Base-by-base conservation (phyloP, 2,329 filamentous ascomycete genomes). In the Penicillium sp. region DNA sequence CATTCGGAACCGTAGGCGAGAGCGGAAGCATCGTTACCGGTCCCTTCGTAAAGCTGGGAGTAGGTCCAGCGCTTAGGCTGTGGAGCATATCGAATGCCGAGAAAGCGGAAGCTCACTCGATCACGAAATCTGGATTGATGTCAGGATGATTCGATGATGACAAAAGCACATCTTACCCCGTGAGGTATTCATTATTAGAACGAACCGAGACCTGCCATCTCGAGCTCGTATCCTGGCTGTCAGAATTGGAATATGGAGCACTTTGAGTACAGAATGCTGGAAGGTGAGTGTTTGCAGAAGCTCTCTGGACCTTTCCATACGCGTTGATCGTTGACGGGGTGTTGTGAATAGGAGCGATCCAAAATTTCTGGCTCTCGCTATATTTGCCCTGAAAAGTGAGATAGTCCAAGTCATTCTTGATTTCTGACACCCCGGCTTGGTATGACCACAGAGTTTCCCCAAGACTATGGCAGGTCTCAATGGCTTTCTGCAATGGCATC, bases 101-200 rank as follows among this genome's bases (percentile, higher is more conserved):
- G 67, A 61, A 81, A 81, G 16, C 77, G 75, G 60, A 81, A 82
- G 7, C 70, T 83, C 63, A 83, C 81, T 59, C 81, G 76, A 63
- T 84, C 83, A 8, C 81, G 75, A 62, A 78, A 83, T 0, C 82
- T 68, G 21, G 11, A 37, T 26, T 29, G 14, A 48, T 50, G 41
- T 58, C 13, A 54, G 37, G 11, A 21, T 8, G 6, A 2, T 9
- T 33, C 19, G 11, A 1, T n/a, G 14, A 3, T 19, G 21, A 19
- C 26, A 13, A 5, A 9, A 14, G 4, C 10, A 11, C 21, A 19
- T 9, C 55, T 31, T 55, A 63, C 63, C 63, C 62, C 22, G 62
- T 64, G 14, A 64, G 31, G 21, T 63, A 49, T 35, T 64, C 58
- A 26, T 63, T 57, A 13, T 62, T 62, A 3, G 63, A 63, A 3